Evolutionary conservation across 169 alveolate species (phyloP), one percentile per base, ranked within the genome.

Genomic region (Plasmodium gallinaceum): DNA sequence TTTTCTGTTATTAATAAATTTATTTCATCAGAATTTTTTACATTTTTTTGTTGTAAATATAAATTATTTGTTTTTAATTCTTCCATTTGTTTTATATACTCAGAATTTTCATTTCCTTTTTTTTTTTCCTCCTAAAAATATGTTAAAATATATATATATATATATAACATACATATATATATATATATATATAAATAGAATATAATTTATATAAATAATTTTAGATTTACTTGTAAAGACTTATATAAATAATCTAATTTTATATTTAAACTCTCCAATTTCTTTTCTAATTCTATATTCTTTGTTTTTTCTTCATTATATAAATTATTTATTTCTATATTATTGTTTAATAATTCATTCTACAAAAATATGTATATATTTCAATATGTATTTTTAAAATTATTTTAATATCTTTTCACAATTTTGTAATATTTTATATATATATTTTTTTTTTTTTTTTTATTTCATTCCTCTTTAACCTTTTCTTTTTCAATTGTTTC

Each of bases 1-100:
- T 76, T 76, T 65, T 76, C 89, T 32, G 89, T 64, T 16, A 66
- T 58, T n/a, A 76, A 57, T 46, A 76, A 16, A 42, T 76, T 76
- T 45, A 76, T 45, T 58, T 76, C 70, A 76, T 65, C 54, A 14
- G 89, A 76, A 16, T 62, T 62, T 37, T 68, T 68, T 26, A 22
- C 60, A 76, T 76, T 76, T 46, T 65, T 57, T 51, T 64, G 68
- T 20, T 76, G 78, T 26, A 76, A 22, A 14, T 8, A 26, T 5
- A 46, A 24, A 32, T 76, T 76, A 46, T 76, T 62, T 42, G 26
- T 76, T 65, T 42, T 76, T 26, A 76, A 37, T 9, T 76, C 89
- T 76, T 76, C 76, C 51, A 76, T 48, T 43, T 76, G 78, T 26
- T 51, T 76, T 57, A 76, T 20, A 7, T n/a, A 76, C 32, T 54